Percentiles rank a stretch among this genome's conserved stretches.
phyloP scores from a whole-genome alignment of 2,329 filamentous ascomycete species.

The Cryphonectria naterciae region DNA sequence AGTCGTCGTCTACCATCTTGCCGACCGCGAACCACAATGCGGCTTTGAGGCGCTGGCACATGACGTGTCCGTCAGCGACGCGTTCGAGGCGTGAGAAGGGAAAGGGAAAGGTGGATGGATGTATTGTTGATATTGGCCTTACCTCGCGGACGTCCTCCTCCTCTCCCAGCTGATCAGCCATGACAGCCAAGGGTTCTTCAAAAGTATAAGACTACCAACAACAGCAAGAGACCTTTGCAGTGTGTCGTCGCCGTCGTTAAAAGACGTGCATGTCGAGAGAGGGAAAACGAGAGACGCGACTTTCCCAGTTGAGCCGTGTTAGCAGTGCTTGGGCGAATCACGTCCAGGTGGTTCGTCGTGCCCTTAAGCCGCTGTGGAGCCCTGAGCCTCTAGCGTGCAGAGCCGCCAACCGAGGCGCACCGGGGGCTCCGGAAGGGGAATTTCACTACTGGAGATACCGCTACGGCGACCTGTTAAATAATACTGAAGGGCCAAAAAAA shows the following conservation, averaged over 20 bases:
- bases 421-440: not conserved
- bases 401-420: not conserved
- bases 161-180: constrained; percentile 37
- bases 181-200: constrained; percentile 21
- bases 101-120: too few relatives aligned
- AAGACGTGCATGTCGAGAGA: not conserved
- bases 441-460: constrained; percentile 7
- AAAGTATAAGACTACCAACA: too few relatives aligned
- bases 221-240: not conserved
- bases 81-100: constrained; percentile 14
- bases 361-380: constrained; percentile 7
- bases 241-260: not conserved
- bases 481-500: not conserved
- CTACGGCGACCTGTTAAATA: constrained; percentile 6
- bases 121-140: not conserved
- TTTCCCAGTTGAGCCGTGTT: constrained; percentile 17
- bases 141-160: constrained; percentile 41
- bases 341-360: not conserved
- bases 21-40: constrained; percentile 84
- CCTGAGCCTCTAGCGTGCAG: not conserved
- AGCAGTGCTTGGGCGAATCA: constrained; percentile 14
- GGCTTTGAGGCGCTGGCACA: constrained; percentile 73
- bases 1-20: constrained; percentile 87
- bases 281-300: constrained; percentile 12
- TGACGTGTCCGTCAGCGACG: constrained; percentile 6